Evolutionary conservation across 768 basidiomycete genomes (phyloP), one percentile per base, ranked within the genome.

Genomic region (Thelephora ganbajun): DNA sequence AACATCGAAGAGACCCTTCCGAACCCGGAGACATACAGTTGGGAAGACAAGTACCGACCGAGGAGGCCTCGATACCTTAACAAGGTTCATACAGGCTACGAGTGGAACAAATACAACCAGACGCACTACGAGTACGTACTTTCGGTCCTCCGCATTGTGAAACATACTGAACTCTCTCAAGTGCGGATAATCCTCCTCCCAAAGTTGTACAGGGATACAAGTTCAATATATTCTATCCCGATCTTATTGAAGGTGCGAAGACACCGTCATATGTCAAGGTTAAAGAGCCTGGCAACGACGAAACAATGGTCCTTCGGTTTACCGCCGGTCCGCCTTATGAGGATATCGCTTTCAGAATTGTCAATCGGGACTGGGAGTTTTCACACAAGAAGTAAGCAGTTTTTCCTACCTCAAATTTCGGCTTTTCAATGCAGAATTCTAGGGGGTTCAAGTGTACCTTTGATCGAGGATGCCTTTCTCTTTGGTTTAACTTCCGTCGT

Each of bases 41-140:
- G 94, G 96, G 92, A 94, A 67, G 96, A 99, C 70, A 94, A 97
- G 62, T 98, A 94, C 58, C 73, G 96, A 35, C 94, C 96, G 26
- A 75, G 96, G 33, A 99, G 98, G 63, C 96, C 96, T 41, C 74
- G 93, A 52, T 99, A 97, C 70, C 97, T 98, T 70, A 99, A 99
- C 60, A 82, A 96, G 49, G 96, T 98, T 20, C 92, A 98, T 59
- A 99, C 96, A 26, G 96, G 96, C 22, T 99, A 94, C 61, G 96
- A 99, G 62, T 99, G 96, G 96, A 98, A 94, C 71, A 98, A 97
- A 70, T 99, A 98, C 65, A 98, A 98, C 63, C 94, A 98, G 63
- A 98, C 96, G 3, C 96, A 98, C 67, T 99, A 98, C 64, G 96
- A 97, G 90, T 94, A 69, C 53, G 87, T 74, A 18, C 48, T 39